These are phyloP conservation scores for Dichotomocladium elegans DNA, from an alignment of 371 early-diverging fungal genomes.

Conservation along the genomic window DNA sequence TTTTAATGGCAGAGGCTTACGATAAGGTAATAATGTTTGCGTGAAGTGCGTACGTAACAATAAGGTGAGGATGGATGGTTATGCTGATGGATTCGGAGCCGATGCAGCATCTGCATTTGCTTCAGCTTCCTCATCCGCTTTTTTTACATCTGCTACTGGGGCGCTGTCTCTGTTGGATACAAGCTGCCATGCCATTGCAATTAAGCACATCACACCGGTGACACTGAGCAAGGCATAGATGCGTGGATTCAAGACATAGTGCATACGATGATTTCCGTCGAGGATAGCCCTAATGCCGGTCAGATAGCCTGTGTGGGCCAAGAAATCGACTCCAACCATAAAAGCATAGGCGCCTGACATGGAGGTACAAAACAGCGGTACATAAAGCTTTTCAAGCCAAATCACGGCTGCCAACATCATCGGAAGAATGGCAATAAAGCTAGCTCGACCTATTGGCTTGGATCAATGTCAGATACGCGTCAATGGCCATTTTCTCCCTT, in stretches of 20 bases:
- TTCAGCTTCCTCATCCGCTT: background rate
- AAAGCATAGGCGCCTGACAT: slow-evolving; percentile 13
- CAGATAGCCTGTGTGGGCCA: slow-evolving; percentile 14
- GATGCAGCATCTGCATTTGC: too few relatives aligned
- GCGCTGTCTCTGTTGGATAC: slow-evolving; percentile 8
- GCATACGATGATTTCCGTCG: slow-evolving; percentile 6
- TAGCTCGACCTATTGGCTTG: slow-evolving; percentile 9
- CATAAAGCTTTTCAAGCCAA: slow-evolving; percentile 7
- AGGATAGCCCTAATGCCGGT: slow-evolving; percentile 8
- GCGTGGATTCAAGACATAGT: slow-evolving; percentile 3
- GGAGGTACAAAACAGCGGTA: slow-evolving; percentile 6
- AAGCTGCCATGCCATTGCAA: slow-evolving; percentile 18
- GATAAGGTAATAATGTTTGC: too few relatives aligned
- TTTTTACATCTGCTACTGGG: too few relatives aligned
- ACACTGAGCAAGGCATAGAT: slow-evolving; percentile 15
- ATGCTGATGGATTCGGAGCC: too few relatives aligned
- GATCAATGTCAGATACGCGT: too few relatives aligned
- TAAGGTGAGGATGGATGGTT: too few relatives aligned
- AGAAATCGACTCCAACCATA: slow-evolving; percentile 12
- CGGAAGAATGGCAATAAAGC: slow-evolving; percentile 12
- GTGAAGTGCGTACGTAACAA: too few relatives aligned
- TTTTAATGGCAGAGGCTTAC: too few relatives aligned
- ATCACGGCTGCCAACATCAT: slow-evolving; percentile 1
- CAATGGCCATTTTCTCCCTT: background rate
- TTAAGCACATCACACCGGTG: slow-evolving; percentile 9